Evolutionary conservation across 140 eudicot species (phyloP).

Genomic region (Anethum foeniculum): DNA sequence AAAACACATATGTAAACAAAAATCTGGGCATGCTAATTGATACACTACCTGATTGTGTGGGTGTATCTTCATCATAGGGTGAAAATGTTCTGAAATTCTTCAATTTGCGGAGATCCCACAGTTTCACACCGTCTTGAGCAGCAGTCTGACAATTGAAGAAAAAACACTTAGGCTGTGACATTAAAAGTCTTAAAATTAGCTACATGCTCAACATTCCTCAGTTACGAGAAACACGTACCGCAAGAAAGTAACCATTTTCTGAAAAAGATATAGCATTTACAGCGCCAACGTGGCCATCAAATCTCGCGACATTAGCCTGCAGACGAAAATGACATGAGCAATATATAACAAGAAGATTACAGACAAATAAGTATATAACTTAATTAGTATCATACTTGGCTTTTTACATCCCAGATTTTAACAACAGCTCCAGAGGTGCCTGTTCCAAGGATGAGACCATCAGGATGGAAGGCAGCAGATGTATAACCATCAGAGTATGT

Average conservation of each 20-base stretch:
- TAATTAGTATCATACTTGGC: conserved; percentile 45
- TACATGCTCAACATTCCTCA: background rate
- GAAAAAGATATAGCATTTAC: conserved; percentile 86
- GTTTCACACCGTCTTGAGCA: conserved; percentile 92
- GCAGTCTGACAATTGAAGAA: conserved; percentile 56
- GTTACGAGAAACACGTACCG: conserved; percentile 34
- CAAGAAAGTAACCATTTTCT: conserved; percentile 94
- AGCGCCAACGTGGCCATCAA: conserved; percentile 87
- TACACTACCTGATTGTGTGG: conserved; percentile 75
- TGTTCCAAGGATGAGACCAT: conserved; percentile 96
- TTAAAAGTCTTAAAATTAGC: background rate
- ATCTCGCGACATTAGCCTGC: conserved; percentile 83
- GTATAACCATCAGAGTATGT: conserved; percentile 71
- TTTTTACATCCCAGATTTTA: conserved; percentile 92
- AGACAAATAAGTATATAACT: background rate
- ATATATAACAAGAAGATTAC: background rate
- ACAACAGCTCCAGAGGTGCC: conserved; percentile 83
- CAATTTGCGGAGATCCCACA: conserved; percentile 94
- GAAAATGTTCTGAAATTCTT: conserved; percentile 81
- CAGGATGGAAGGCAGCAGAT: conserved; percentile 97
- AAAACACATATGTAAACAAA: background rate
- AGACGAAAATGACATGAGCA: conserved; percentile 6
- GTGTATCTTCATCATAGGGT: conserved; percentile 73
- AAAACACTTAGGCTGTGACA: background rate
- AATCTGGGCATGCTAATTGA: background rate